Evolutionary conservation across 805 yeast genomes (phyloP).

Genomic region (Teunomyces pallodes): DNA sequence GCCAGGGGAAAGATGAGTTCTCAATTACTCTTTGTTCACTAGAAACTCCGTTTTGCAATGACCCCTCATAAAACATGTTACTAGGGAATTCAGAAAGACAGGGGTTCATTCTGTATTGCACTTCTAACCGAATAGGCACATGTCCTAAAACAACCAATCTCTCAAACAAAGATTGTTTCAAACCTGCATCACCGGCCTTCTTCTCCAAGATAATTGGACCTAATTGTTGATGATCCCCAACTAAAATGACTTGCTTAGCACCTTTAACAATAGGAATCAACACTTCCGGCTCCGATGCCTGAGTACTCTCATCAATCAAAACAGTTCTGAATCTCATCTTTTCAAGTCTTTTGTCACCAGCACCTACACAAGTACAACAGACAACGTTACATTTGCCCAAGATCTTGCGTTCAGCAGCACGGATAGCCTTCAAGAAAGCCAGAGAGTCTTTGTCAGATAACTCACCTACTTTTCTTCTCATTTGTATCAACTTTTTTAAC

Average conservation of each 20-base stretch:
- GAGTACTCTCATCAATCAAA: constrained; percentile 89
- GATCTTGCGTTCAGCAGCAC: constrained; percentile 47
- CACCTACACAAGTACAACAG: constrained; percentile 91
- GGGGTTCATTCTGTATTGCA: constrained; percentile 96
- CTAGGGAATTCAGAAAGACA: constrained; percentile 81
- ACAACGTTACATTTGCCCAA: constrained; percentile 68
- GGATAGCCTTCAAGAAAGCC: constrained; percentile 39
- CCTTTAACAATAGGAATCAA: constrained; percentile 87
- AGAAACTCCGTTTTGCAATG: constrained; percentile 88
- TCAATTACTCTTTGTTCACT: constrained; percentile 60
- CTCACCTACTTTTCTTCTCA: constrained; percentile 69
- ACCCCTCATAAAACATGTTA: constrained; percentile 90
- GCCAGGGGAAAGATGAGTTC: constrained; percentile 83
- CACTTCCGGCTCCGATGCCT: constrained; percentile 90
- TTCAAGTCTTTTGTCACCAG: constrained; percentile 69
- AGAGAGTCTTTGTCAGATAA: constrained; percentile 54
- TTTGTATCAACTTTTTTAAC: constrained; percentile 54
- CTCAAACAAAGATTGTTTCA: constrained; percentile 84
- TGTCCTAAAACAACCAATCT: constrained; percentile 80
- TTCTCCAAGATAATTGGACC: constrained; percentile 87
- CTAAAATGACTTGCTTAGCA: constrained; percentile 82
- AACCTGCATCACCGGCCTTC: constrained; percentile 82
- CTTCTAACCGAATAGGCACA: constrained; percentile 80
- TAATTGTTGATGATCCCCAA: constrained; percentile 94
- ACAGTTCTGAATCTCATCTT: constrained; percentile 67